These are phyloP conservation scores for Phellinidium pouzarii DNA, from an alignment of 1,284 basidiomycete genomes.

Conservation along the genomic window DNA sequence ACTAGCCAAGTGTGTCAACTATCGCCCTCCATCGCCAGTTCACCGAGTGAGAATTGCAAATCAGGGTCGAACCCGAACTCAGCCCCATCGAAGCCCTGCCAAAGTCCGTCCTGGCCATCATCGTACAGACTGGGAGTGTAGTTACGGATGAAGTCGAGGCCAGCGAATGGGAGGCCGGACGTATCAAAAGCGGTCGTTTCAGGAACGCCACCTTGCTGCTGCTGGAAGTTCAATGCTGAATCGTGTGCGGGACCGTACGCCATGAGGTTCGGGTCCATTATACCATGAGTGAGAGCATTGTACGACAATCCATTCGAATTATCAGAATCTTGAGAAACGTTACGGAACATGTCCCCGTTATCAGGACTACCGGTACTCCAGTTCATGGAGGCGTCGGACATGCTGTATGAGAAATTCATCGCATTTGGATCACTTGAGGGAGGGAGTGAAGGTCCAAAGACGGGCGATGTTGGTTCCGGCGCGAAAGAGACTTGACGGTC, in stretches of 20 bases:
- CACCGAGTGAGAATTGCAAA: slow-evolving; percentile 53
- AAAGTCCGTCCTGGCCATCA: slow-evolving; percentile 53
- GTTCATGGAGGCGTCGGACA: slow-evolving; percentile 6
- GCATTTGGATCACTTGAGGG: slow-evolving; percentile 1
- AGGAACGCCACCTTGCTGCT: slow-evolving; percentile 29
- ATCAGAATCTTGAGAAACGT: slow-evolving; percentile 16
- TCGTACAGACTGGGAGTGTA: slow-evolving; percentile 44
- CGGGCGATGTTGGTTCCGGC: slow-evolving; percentile 11
- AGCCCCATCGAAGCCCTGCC: slow-evolving; percentile 67
- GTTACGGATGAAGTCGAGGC: slow-evolving; percentile 73
- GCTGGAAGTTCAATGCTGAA: slow-evolving; percentile 11
- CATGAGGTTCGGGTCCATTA: slow-evolving; percentile 12
- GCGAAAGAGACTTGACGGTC: slow-evolving; percentile 12
- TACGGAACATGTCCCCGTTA: slow-evolving; percentile 4
- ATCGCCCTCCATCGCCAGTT: slow-evolving; percentile 20
- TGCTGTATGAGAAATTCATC: slow-evolving; percentile 5
- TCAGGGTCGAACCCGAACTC: slow-evolving; percentile 71
- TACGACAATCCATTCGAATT: slow-evolving; percentile 2
- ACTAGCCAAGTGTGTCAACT: slow-evolving; percentile 3
- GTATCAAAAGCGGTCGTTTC: slow-evolving; percentile 56
- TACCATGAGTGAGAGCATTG: slow-evolving; percentile 9
- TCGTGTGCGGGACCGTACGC: slow-evolving; percentile 16
- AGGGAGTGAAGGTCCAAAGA: slow-evolving; percentile 16
- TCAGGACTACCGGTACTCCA: slow-evolving; percentile 4
- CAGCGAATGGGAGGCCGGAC: slow-evolving; percentile 69